Evolutionary conservation across 192 early-diverging fungal genomes (phyloP).

Genomic region (Backusella luteola): DNA sequence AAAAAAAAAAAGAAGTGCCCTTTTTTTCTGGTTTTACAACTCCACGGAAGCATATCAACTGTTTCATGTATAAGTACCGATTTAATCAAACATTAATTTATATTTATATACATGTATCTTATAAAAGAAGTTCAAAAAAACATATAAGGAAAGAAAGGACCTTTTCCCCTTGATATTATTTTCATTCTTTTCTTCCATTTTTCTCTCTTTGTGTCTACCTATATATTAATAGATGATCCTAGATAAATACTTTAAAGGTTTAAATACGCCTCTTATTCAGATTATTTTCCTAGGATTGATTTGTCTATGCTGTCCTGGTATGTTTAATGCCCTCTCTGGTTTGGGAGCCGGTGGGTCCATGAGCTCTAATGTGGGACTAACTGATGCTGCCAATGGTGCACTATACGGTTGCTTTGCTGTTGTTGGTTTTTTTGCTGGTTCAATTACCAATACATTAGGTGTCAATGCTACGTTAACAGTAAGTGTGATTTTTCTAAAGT

Average conservation of each 20-base stretch:
- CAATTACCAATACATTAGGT: constrained; percentile 27
- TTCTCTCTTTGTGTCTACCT: not conserved
- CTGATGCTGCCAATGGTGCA: constrained; percentile 60
- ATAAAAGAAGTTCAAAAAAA: not conserved
- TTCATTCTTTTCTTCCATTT: not conserved
- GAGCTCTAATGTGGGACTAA: constrained; percentile 24
- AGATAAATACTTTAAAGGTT: constrained; percentile 13
- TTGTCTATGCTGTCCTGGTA: constrained; percentile 76
- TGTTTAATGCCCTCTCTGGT: constrained; percentile 67
- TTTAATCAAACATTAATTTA: not conserved
- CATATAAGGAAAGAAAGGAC: not conserved
- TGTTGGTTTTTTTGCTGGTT: constrained; percentile 35
- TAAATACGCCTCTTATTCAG: constrained; percentile 64
- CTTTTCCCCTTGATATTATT: not conserved
- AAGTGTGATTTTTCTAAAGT: not conserved
- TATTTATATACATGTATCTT: not conserved
- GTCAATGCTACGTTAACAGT: constrained; percentile 28
- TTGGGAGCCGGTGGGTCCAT: constrained; percentile 31
- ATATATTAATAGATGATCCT: not conserved
- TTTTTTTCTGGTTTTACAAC: not conserved
- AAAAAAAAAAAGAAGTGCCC: not conserved
- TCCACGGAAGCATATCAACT: not conserved
- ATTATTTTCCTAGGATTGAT: constrained; percentile 70
- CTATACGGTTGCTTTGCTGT: constrained; percentile 74
- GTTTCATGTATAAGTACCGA: constrained; percentile 1